Evolutionary conservation across 306 rosid genomes (phyloP).

Genomic region (Aeschynomene evenia): DNA sequence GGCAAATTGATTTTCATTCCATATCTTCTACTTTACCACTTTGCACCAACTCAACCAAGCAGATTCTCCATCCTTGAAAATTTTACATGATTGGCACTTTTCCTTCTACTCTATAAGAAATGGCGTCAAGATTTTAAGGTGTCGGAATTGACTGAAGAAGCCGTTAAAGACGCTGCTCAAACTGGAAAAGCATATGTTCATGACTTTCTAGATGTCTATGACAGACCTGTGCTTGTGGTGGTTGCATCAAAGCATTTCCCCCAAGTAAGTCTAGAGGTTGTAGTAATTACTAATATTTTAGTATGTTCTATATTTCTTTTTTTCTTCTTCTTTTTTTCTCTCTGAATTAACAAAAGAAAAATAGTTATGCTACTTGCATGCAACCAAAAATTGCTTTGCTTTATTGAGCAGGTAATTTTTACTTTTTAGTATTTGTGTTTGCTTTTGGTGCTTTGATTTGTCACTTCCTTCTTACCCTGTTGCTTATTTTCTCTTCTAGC

Average conservation of each 20-base stretch:
- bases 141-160: conserved; percentile 65
- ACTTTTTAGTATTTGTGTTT: conserved; percentile 10
- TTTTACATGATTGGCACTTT: conserved; percentile 20
- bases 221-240: conserved; percentile 80
- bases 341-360: background rate
- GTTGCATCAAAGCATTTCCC: conserved; percentile 79
- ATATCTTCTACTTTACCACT: background rate
- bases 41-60: background rate
- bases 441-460: background rate
- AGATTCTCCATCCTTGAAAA: background rate
- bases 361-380: background rate
- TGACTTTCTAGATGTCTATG: conserved; percentile 66
- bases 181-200: conserved; percentile 85
- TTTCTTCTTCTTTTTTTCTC: too few species aligned
- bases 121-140: conserved; percentile 94
- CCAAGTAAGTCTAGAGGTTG: conserved; percentile 50
- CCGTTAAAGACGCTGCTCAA: conserved; percentile 57
- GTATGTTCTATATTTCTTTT: background rate
- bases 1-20: background rate
- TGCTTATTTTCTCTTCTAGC: conserved; percentile 7
- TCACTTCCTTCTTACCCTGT: background rate
- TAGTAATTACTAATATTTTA: background rate
- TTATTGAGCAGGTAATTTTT: background rate
- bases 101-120: conserved; percentile 60
- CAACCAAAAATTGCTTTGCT: background rate